Conservation (phyloP, 1,284 basidiomycete species). For the Tilletia walkeri region DNA sequence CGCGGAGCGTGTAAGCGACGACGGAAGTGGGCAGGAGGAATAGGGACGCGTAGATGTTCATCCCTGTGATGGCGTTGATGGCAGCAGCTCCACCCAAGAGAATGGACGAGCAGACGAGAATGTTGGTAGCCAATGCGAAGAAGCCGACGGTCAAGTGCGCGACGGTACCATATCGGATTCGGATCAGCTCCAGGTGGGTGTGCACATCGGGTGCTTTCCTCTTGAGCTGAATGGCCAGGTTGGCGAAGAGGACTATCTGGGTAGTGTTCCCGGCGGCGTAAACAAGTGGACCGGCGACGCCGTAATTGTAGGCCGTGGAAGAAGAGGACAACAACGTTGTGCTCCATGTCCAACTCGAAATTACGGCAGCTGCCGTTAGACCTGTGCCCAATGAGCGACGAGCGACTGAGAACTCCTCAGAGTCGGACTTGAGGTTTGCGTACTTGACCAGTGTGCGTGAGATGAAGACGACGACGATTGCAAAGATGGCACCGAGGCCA, state of each 20-base stretch:
- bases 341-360: slow-evolving; percentile 21
- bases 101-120: slow-evolving; percentile 42
- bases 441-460: slow-evolving; percentile 26
- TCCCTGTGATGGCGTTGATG: slow-evolving; percentile 44
- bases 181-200: slow-evolving; percentile 45
- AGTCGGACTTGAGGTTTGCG: slow-evolving; percentile 17
- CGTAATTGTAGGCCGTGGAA: slow-evolving; percentile 46
- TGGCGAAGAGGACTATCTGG: slow-evolving; percentile 43
- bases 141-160: slow-evolving; percentile 46
- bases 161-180: slow-evolving; percentile 36
- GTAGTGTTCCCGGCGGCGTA: slow-evolving; percentile 36
- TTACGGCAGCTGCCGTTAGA: slow-evolving; percentile 17
- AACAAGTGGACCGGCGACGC: slow-evolving; percentile 41
- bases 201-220: slow-evolving; percentile 40
- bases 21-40: slow-evolving; percentile 42
- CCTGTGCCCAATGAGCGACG: slow-evolving; percentile 17
- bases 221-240: slow-evolving; percentile 47
- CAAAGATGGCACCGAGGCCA: slow-evolving; percentile 50
- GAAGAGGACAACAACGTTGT: slow-evolving; percentile 26
- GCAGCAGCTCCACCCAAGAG: slow-evolving; percentile 42
- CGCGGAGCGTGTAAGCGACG: slow-evolving; percentile 43
- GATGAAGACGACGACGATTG: slow-evolving; percentile 36
- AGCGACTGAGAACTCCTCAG: slow-evolving; percentile 32
- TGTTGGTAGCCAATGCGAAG: slow-evolving; percentile 48
- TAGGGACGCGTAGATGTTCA: slow-evolving; percentile 40